Percentiles rank a stretch among this genome's conserved stretches.
These are phyloP conservation scores for Crithidia sp. DNA, from an alignment of 208 protist genomes.

Conservation along the genomic window DNA sequence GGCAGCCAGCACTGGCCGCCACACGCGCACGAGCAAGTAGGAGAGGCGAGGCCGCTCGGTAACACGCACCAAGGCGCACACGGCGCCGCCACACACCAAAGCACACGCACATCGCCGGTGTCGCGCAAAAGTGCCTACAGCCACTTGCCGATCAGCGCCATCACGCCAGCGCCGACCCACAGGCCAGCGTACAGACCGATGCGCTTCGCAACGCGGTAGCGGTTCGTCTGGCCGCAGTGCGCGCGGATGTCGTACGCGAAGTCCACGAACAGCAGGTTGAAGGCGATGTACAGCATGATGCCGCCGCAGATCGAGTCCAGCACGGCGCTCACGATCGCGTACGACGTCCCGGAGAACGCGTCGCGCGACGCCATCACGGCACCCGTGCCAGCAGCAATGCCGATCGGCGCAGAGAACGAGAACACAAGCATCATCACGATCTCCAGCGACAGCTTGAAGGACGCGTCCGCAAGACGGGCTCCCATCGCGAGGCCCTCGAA, in stretches of 20 bases:
- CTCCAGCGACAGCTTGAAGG: conserved; percentile 44
- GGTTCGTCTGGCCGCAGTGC: conserved; percentile 22
- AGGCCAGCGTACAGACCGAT: conserved; percentile 41
- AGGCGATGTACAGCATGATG: conserved; percentile 79
- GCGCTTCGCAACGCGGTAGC: conserved; percentile 17
- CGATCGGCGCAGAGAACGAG: conserved; percentile 55
- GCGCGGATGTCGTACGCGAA: conserved; percentile 52
- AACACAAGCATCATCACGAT: conserved; percentile 48
- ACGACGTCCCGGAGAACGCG: conserved; percentile 34
- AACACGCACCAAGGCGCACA: no score
- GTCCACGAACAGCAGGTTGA: conserved; percentile 64
- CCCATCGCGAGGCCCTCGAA: conserved; percentile 75
- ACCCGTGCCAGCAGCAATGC: conserved; percentile 38
- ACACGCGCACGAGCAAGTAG: no score
- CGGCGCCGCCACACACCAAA: no score
- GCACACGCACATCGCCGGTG: no score
- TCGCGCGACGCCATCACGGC: conserved; percentile 25
- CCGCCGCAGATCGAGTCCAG: conserved; percentile 65
- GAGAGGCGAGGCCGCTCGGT: no score
- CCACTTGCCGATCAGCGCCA: conserved; percentile 52
- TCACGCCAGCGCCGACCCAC: conserved; percentile 50
- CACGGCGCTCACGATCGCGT: conserved; percentile 44
- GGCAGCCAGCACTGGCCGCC: no score
- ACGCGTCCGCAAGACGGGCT: conserved; percentile 56
- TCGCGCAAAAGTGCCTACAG: conserved; percentile 17